These are phyloP conservation scores for Spongiforma sp. DNA, from an alignment of 1,284 basidiomycete species.

Conservation along the genomic window DNA sequence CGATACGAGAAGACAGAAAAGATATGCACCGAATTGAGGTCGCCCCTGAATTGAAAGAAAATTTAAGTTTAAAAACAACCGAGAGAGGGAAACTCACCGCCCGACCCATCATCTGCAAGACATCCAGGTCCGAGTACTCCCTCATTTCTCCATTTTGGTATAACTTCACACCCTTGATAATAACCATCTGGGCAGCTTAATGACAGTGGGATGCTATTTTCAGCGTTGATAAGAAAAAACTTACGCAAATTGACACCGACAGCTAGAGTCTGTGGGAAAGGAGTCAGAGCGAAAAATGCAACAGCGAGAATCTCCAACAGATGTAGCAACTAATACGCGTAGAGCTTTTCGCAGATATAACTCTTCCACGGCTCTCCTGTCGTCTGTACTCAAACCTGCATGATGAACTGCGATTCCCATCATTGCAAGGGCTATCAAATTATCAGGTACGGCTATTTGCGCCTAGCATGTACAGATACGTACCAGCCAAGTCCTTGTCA, in stretches of 20 bases:
- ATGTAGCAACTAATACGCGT: slow-evolving; percentile 75
- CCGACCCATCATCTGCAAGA: slow-evolving; percentile 87
- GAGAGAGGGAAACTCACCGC: slow-evolving; percentile 56
- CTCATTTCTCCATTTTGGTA: slow-evolving; percentile 67
- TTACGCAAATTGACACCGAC: slow-evolving; percentile 88
- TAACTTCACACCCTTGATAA: slow-evolving; percentile 81
- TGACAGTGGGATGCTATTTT: neutral
- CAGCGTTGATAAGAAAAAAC: slow-evolving; percentile 33
- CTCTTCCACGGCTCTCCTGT: slow-evolving; percentile 73
- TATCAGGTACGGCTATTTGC: slow-evolving; percentile 2
- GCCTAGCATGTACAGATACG: slow-evolving; percentile 13
- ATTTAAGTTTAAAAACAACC: neutral
- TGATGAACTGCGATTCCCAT: slow-evolving; percentile 87
- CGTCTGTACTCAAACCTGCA: slow-evolving; percentile 78
- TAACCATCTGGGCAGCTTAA: slow-evolving; percentile 78
- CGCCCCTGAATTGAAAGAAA: slow-evolving; percentile 68
- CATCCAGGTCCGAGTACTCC: slow-evolving; percentile 84
- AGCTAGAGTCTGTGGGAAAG: slow-evolving; percentile 74
- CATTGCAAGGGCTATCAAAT: slow-evolving; percentile 55
- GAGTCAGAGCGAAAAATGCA: slow-evolving; percentile 14
- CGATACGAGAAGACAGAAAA: neutral
- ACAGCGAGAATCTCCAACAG: slow-evolving; percentile 48
- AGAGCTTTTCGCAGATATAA: slow-evolving; percentile 70
- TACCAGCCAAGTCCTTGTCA: slow-evolving; percentile 45
- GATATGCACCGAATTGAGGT: slow-evolving; percentile 82